Evolutionary conservation across 2,329 filamentous ascomycete species (phyloP), one percentile per base, ranked within the genome.

Genomic region (Ophiostoma sp.): DNA sequence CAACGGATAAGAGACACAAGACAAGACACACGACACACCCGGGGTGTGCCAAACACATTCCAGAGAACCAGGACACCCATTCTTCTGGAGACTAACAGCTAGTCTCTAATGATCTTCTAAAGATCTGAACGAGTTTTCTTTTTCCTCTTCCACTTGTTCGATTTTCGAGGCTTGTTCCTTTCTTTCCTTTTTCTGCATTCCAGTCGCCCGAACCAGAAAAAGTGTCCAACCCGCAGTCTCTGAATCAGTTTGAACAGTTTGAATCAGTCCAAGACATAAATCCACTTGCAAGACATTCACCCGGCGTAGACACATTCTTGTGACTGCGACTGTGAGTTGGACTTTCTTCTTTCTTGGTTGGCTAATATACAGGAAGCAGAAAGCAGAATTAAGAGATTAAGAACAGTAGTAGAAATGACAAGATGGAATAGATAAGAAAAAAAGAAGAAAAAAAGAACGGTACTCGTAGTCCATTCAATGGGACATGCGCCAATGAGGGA

Each of bases 111-210:
- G 57, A 62, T 62, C 57, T 62, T 62, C 27, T 54, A 15, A 1
- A 62, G 27, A 62, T 62, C 57, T 62, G 57, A 60, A 20, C 52
- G 13, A 20, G 23, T 33, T 17, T 23, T 23, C 23, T 60, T 31
- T 33, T 62, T 27, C 62, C 11, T 65, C 35, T n/a, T 35, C 60
- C 7, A 20, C 44, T 48, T n/a, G 1, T 48, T 20, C 20, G 36
- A 13, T 13, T 48, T 48, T 20, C 44, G 44, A 48, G 4, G 8
- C 44, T 39, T 48, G 44, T 48, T 64, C 31, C 52, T 35, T 64
- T 65, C 60, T 23, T 65, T 65, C 35, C 62, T 65, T 65, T 65
- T 65, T 35, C 35, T 39, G 20, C 62, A 65, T 65, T 65, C 62
- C 62, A 65, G 33, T 23, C 8, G 13, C 15, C 33, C 27, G 31